phyloP scores from a whole-genome alignment of 352 stramenopile genomes.

The Phytophthora citrophthora region DNA sequence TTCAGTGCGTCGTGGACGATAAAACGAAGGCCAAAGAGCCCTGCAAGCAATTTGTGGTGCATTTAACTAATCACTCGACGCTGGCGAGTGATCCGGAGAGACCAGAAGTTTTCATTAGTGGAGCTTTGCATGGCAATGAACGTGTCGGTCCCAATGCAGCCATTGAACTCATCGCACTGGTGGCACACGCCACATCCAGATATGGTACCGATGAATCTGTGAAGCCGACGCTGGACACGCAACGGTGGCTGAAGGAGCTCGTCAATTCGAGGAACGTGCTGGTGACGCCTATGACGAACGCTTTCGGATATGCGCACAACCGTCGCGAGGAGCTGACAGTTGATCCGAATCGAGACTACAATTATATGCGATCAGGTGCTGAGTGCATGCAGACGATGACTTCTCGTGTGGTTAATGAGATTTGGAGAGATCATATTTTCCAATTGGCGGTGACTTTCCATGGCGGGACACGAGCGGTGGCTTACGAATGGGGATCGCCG shows the following conservation, averaged over 20 bases:
- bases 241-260: slow-evolving; percentile 76
- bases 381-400: slow-evolving; percentile 97
- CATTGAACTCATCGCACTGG: slow-evolving; percentile 90
- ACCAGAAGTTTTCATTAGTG: slow-evolving; percentile 97
- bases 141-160: slow-evolving; percentile 91
- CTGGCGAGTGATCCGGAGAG: slow-evolving; percentile 64
- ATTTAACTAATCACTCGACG: slow-evolving; percentile 90
- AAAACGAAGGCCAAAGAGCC: slow-evolving; percentile 34
- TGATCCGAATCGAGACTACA: slow-evolving; percentile 99
- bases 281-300: slow-evolving; percentile 94
- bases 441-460: slow-evolving; percentile 98
- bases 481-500: slow-evolving; percentile 98
- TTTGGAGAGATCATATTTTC: slow-evolving; percentile 97
- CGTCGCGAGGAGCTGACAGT: slow-evolving; percentile 84
- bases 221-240: slow-evolving; percentile 52
- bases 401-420: slow-evolving; percentile 95
- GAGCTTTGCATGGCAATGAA: slow-evolving; percentile 97
- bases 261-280: slow-evolving; percentile 88
- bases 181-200: slow-evolving; percentile 66
- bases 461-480: slow-evolving; percentile 96
- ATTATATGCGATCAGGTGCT: slow-evolving; percentile 88
- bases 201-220: slow-evolving; percentile 34
- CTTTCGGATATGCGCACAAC: slow-evolving; percentile 91
- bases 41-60: slow-evolving; percentile 88
- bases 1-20: slow-evolving; percentile 66